phyloP scores from a whole-genome alignment of 2,329 filamentous ascomycete genomes.

The Beauveria pseudobassiana region DNA sequence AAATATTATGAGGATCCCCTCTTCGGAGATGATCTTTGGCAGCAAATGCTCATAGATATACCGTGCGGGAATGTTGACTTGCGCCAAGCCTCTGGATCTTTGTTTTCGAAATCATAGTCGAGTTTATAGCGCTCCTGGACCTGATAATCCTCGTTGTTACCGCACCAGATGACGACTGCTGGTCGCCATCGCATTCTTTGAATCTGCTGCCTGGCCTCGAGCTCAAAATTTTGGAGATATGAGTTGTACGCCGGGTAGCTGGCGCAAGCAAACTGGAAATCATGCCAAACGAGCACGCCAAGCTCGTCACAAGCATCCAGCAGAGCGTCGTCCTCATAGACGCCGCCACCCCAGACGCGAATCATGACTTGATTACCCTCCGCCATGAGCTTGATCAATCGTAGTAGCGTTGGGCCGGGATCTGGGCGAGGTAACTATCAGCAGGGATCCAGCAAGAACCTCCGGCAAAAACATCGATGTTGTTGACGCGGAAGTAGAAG shows the following conservation, averaged over 20 bases:
- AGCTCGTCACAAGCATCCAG: conserved; percentile 66
- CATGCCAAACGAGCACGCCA: conserved; percentile 70
- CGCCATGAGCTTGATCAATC: conserved; percentile 62
- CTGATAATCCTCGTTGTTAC: conserved; percentile 75
- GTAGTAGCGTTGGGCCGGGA: conserved; percentile 53
- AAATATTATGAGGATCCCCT: conserved; percentile 57
- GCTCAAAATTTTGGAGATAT: conserved; percentile 51
- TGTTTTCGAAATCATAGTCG: conserved; percentile 65
- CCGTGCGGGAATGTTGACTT: conserved; percentile 64
- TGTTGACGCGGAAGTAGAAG: conserved; percentile 69
- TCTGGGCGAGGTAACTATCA: conserved; percentile 64
- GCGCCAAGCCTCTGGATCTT: conserved; percentile 65
- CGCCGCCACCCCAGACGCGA: conserved; percentile 63
- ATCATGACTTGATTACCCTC: conserved; percentile 72
- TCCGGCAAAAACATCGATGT: conserved; percentile 63
- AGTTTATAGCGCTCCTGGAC: conserved; percentile 63
- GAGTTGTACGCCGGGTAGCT: conserved; percentile 59
- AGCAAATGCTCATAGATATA: conserved; percentile 74
- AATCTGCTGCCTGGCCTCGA: conserved; percentile 57
- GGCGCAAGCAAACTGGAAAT: conserved; percentile 70
- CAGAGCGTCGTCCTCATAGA: conserved; percentile 63
- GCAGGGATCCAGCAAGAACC: conserved; percentile 76
- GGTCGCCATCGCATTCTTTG: conserved; percentile 49
- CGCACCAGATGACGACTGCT: conserved; percentile 66
- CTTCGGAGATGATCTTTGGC: conserved; percentile 53